Evolutionary conservation across 495 filamentous ascomycete genomes (phyloP).

Genomic region (Cercophora samala): DNA sequence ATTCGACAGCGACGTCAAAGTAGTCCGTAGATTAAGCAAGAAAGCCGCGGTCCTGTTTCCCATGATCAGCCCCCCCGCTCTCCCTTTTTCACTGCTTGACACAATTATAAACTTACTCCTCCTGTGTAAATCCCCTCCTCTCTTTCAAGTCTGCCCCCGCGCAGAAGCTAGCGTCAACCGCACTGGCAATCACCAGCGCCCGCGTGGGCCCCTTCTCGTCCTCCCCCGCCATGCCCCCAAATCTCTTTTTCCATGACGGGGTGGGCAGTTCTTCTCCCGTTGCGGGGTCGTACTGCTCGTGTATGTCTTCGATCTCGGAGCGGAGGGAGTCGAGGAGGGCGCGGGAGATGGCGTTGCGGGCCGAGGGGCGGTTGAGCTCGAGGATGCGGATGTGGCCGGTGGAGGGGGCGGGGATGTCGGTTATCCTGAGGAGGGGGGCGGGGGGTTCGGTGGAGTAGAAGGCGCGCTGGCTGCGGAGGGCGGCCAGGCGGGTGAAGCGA

Average conservation of each 20-base stretch:
- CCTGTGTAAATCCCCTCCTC: slow-evolving; percentile 64
- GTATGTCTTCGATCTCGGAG: slow-evolving; percentile 64
- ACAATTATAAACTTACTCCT: slow-evolving; percentile 50
- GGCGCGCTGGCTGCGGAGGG: slow-evolving; percentile 10
- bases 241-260: slow-evolving; percentile 32
- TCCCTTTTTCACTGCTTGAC: not conserved
- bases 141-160: slow-evolving; percentile 95
- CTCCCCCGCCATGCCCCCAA: slow-evolving; percentile 40
- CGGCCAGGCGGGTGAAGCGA: slow-evolving; percentile 9
- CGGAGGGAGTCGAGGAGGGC: slow-evolving; percentile 67
- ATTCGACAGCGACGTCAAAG: slow-evolving; percentile 61
- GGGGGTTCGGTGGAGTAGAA: slow-evolving; percentile 36
- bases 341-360: slow-evolving; percentile 85
- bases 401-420: slow-evolving; percentile 72
- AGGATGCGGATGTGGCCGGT: slow-evolving; percentile 83
- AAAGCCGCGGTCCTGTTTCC: slow-evolving; percentile 66
- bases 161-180: slow-evolving; percentile 78
- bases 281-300: slow-evolving; percentile 60
- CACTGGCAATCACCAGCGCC: slow-evolving; percentile 74
- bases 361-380: slow-evolving; percentile 75
- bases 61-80: not conserved
- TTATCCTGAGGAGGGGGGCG: slow-evolving; percentile 61
- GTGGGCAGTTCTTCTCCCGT: slow-evolving; percentile 46
- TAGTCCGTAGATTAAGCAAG: slow-evolving; percentile 66
- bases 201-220: slow-evolving; percentile 58